phyloP scores from a whole-genome alignment of 257 asterid genomes.

The Plantago ovata region DNA sequence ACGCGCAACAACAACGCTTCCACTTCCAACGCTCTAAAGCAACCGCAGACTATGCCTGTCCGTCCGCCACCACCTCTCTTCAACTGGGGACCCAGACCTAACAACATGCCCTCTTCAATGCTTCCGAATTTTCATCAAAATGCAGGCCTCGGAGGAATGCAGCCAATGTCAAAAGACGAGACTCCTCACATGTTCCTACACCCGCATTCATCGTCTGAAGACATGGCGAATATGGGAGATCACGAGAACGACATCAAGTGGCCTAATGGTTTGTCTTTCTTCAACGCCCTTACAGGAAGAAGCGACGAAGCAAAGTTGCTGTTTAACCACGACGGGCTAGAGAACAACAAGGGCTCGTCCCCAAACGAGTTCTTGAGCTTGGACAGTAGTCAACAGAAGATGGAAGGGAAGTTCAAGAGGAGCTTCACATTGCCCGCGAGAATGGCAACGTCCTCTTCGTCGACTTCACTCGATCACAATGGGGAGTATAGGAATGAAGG shows the following conservation, averaged over 20 bases:
- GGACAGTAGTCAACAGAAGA: slow-evolving; percentile 65
- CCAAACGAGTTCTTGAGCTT: slow-evolving; percentile 69
- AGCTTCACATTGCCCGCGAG: slow-evolving; percentile 84
- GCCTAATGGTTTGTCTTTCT: slow-evolving; percentile 86
- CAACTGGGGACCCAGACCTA: slow-evolving; percentile 81
- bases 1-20: slow-evolving; percentile 54
- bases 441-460: slow-evolving; percentile 71
- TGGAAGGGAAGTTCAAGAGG: slow-evolving; percentile 79
- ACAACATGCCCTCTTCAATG: slow-evolving; percentile 39
- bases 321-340: slow-evolving; percentile 58
- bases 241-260: slow-evolving; percentile 84
- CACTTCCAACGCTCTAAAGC: slow-evolving; percentile 56
- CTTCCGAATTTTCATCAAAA: slow-evolving; percentile 52
- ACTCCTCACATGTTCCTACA: slow-evolving; percentile 67
- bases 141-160: slow-evolving; percentile 35
- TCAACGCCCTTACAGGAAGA: slow-evolving; percentile 71
- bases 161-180: slow-evolving; percentile 59
- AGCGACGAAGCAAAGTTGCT: slow-evolving; percentile 67
- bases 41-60: slow-evolving; percentile 39
- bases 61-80: slow-evolving; percentile 64
- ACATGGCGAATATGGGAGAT: slow-evolving; percentile 42
- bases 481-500: slow-evolving; percentile 70
- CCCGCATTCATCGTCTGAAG: slow-evolving; percentile 77
- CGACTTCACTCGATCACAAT: slow-evolving; percentile 67
- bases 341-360: slow-evolving; percentile 24